These are phyloP conservation scores for Trematosphaeria pertusa DNA, from an alignment of 2,329 filamentous ascomycete species.

Conservation along the genomic window DNA sequence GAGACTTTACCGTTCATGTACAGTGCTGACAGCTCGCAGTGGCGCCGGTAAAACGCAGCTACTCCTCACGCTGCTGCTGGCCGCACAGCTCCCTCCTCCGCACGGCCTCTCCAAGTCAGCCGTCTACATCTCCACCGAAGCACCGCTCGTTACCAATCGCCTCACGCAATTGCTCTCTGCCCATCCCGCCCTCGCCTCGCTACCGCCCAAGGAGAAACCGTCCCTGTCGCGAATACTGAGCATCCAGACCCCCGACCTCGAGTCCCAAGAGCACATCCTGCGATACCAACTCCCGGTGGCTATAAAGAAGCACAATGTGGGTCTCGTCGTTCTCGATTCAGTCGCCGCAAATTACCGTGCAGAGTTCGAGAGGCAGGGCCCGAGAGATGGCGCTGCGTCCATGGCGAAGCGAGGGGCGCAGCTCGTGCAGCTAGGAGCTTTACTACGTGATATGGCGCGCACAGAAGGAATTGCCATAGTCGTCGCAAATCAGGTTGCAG, in stretches of 20 bases:
- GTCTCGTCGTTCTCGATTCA: constrained; percentile 86
- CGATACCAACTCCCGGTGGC: constrained; percentile 90
- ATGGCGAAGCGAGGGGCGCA: constrained; percentile 80
- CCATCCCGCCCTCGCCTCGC: constrained; percentile 65
- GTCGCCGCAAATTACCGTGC: constrained; percentile 95
- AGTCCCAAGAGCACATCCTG: constrained; percentile 94
- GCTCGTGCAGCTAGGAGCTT: constrained; percentile 76
- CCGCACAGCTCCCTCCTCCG: constrained; percentile 80
- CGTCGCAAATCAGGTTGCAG: constrained; percentile 93
- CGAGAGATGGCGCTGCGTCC: constrained; percentile 45
- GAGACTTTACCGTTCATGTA: neutral
- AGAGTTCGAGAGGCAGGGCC: constrained; percentile 72
- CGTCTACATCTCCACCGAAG: constrained; percentile 94
- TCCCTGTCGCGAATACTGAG: constrained; percentile 80
- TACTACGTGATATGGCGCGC: constrained; percentile 77
- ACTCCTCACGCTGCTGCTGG: constrained; percentile 81
- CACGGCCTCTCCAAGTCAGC: constrained; percentile 74
- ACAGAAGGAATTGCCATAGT: constrained; percentile 81
- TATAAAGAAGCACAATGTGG: constrained; percentile 75
- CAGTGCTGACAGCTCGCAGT: constrained; percentile 50
- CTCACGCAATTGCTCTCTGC: constrained; percentile 77
- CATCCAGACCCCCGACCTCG: constrained; percentile 85
- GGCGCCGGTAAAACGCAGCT: constrained; percentile 96
- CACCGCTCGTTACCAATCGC: constrained; percentile 79
- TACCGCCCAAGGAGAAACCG: constrained; percentile 56